Evolutionary conservation across 257 asterid genomes (phyloP).

Genomic region (Penstemon newberryi): DNA sequence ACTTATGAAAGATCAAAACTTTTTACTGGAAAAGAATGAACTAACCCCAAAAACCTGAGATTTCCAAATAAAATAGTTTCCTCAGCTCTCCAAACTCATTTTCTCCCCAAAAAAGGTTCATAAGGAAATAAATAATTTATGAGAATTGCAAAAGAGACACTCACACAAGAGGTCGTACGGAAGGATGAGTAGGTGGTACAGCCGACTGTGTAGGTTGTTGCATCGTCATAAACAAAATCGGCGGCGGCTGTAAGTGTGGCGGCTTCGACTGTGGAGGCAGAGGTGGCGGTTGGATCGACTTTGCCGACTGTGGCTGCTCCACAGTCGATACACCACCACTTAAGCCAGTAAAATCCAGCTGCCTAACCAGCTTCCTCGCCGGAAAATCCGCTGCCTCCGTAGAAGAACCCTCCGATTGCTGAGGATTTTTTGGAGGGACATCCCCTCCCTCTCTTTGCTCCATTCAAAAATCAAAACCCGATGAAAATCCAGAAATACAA

Average conservation of each 20-base stretch:
- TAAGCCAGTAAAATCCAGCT: slow-evolving; percentile 85
- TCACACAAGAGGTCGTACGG: slow-evolving; percentile 63
- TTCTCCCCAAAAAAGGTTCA: neutral
- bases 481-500: slow-evolving; percentile 17
- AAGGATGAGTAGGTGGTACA: slow-evolving; percentile 49
- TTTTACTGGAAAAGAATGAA: neutral
- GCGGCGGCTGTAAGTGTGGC: slow-evolving; percentile 36
- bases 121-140: neutral
- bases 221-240: slow-evolving; percentile 46
- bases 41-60: neutral
- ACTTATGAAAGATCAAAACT: neutral
- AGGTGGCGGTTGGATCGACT: slow-evolving; percentile 38
- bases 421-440: slow-evolving; percentile 59
- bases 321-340: slow-evolving; percentile 42
- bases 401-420: slow-evolving; percentile 52
- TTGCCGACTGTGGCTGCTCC: slow-evolving; percentile 37
- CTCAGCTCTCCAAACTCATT: too few relatives aligned
- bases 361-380: slow-evolving; percentile 89
- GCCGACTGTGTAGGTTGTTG: slow-evolving; percentile 31
- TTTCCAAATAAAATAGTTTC: too few relatives aligned
- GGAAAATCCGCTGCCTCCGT: slow-evolving; percentile 61
- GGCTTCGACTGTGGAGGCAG: slow-evolving; percentile 35
- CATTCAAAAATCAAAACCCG: slow-evolving; percentile 43
- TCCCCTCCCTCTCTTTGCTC: slow-evolving; percentile 77
- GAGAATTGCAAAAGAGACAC: slow-evolving; percentile 29